Evolutionary conservation across 768 basidiomycete genomes (phyloP), one percentile per base, ranked within the genome.

Genomic region (Tricholoma saponaceum): DNA sequence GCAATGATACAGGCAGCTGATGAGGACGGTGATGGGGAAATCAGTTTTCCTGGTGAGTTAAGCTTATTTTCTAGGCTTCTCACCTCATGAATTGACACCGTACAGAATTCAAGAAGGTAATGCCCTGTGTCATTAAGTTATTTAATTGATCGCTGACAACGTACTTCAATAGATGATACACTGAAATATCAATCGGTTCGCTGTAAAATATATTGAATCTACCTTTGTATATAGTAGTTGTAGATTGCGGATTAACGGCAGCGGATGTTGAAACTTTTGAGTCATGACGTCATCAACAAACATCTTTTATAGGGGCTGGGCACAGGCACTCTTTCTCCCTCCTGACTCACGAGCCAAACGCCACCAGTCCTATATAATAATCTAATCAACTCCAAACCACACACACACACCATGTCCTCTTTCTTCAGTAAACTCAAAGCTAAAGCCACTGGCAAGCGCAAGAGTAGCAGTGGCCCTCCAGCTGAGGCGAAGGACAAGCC

Each of bases 1-100:
- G 86, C 90, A 74, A 95, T 96, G 94, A 96, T 95, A 69, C 81
- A 87, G 49, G 94, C 94, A 74, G 94, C 94, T 28, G 94, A 96
- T 61, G 56, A 64, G 52, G 87, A 95, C 68, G 91, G 91, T 46
- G 89, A 93, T 69, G 89, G 90, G 41, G 89, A 91, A 72, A 89
- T 91, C 68, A 87, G 86, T 73, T 89, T 89, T 69, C 77, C 83
- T 0, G 88, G 87, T 88, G 58, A 58, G 79, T 67, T 32, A 10
- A 8, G 46, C 18, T n/a, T 9, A 6, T 6, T 26, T 52, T 18
- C n/a, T 26, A 30, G 26, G 4, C 12, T 39, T 12, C 6, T 54
- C 4, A 20, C 23, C 43, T 54, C 13, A 55, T 55, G 23, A 12
- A 52, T 46, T n/a, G 33, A 23, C 25, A 7, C 35, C 46, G 12